Evolutionary conservation across 495 filamentous ascomycete species (phyloP).

Genomic region (Penicillium lividum): DNA sequence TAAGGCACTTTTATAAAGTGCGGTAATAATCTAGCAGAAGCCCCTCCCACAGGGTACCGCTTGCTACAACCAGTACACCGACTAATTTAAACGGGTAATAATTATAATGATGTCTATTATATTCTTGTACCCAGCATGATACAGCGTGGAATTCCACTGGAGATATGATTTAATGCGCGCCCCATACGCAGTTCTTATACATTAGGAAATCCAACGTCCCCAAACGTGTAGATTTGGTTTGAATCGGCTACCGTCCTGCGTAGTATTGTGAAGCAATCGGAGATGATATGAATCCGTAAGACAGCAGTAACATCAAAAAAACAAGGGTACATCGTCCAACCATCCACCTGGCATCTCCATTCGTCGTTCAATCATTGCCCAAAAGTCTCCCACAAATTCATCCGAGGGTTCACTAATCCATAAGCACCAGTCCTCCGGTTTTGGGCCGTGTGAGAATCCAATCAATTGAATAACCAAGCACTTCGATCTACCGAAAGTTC

Average conservation of each 20-base stretch:
- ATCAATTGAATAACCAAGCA: not conserved
- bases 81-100: too few species aligned
- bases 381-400: conserved; percentile 6
- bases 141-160: too few species aligned
- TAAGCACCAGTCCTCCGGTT: conserved; percentile 4
- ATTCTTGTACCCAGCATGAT: too few species aligned
- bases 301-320: conserved; percentile 2
- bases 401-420: conserved; percentile 3
- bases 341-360: conserved; percentile 12
- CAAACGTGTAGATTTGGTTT: too few species aligned
- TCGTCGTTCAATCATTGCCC: conserved; percentile 8
- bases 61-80: too few species aligned
- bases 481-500: not conserved
- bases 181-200: too few species aligned
- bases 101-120: too few species aligned
- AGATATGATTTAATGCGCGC: too few species aligned
- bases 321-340: conserved; percentile 3
- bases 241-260: not conserved
- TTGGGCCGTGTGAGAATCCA: conserved; percentile 9
- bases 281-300: not conserved
- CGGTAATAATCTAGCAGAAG: too few species aligned
- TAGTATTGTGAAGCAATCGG: not conserved
- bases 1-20: too few species aligned
- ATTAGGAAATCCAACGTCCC: too few species aligned
- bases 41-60: too few species aligned